Conservation (phyloP, 139 green algal genomes). For the Chlamydomonas schloesseri region DNA sequence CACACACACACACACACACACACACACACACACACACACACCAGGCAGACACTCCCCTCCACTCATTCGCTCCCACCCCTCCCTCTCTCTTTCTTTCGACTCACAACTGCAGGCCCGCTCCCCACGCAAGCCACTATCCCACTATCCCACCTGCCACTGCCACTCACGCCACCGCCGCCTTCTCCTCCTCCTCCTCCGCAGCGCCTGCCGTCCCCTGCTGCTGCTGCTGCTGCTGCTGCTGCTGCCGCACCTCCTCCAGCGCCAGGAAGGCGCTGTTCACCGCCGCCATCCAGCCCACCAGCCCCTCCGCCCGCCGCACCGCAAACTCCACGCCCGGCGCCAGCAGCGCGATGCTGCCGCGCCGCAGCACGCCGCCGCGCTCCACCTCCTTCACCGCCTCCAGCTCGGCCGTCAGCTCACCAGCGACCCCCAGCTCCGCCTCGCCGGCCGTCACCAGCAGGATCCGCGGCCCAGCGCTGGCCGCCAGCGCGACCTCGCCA, state of each 20-base stretch:
- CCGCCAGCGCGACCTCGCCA: slow-evolving; percentile 32
- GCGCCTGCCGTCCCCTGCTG: neutral
- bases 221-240: no score
- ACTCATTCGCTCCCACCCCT: no score
- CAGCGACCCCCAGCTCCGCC: slow-evolving; percentile 29
- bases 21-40: no score
- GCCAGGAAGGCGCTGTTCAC: slow-evolving; percentile 63
- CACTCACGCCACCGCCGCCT: neutral
- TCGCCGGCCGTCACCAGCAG: slow-evolving; percentile 61
- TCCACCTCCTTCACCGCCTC: slow-evolving; percentile 3
- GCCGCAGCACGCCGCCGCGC: slow-evolving; percentile 15
- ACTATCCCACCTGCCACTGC: neutral
- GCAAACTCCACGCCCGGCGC: slow-evolving; percentile 55
- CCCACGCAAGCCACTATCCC: no score
- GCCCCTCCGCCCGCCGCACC: slow-evolving; percentile 31
- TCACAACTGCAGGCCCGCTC: no score
- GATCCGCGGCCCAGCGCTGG: slow-evolving; percentile 62
- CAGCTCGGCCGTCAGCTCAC: neutral
- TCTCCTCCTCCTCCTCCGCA: neutral
- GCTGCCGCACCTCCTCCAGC: slow-evolving; percentile 18
- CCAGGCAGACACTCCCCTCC: no score
- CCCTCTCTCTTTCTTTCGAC: no score
- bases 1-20: no score
- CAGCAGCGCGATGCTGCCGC: slow-evolving; percentile 67
- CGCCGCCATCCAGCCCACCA: slow-evolving; percentile 61